A percentile compares a stretch with the other conserved stretches of the same genome.
These are phyloP conservation scores for Fusarium robinianum DNA, from an alignment of 2,329 filamentous ascomycete genomes.

Conservation along the genomic window DNA sequence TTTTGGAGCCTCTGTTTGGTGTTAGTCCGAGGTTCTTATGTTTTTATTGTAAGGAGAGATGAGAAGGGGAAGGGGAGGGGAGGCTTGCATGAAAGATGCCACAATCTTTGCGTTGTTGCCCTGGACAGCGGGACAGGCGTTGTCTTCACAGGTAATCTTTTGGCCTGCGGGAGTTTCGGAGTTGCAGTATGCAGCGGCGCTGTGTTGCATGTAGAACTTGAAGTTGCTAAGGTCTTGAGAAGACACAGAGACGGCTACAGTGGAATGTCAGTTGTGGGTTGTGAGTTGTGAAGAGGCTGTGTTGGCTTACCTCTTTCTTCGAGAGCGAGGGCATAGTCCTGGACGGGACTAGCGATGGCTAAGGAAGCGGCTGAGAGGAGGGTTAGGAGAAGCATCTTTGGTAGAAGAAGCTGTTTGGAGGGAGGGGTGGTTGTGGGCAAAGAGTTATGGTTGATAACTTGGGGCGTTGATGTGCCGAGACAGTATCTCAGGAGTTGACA, in stretches of 20 bases:
- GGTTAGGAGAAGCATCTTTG: slow-evolving; percentile 32
- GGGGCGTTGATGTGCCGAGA: too few relatives aligned
- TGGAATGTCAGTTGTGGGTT: background rate
- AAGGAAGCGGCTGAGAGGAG: slow-evolving; percentile 36
- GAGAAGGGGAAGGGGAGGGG: background rate
- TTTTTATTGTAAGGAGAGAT: background rate
- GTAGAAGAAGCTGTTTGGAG: background rate
- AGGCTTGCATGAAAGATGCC: slow-evolving; percentile 47
- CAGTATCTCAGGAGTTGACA: too few relatives aligned
- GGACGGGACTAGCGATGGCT: slow-evolving; percentile 35
- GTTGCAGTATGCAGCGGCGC: slow-evolving; percentile 60
- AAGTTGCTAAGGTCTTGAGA: slow-evolving; percentile 45
- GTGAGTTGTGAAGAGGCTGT: background rate
- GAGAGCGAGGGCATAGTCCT: slow-evolving; percentile 36
- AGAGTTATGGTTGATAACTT: too few relatives aligned
- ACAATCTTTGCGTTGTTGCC: slow-evolving; percentile 50
- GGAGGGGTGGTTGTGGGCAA: too few relatives aligned
- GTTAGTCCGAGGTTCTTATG: slow-evolving; percentile 17
- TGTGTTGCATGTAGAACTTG: slow-evolving; percentile 56
- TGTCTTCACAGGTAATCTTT: slow-evolving; percentile 48
- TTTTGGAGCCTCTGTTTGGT: slow-evolving; percentile 45
- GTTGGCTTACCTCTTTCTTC: slow-evolving; percentile 44
- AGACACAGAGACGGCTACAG: slow-evolving; percentile 34
- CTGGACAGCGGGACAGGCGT: slow-evolving; percentile 51
- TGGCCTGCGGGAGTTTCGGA: slow-evolving; percentile 45